These are phyloP conservation scores for Globisporangium nodosum DNA, from an alignment of 352 stramenopile genomes.

Conservation along the genomic window DNA sequence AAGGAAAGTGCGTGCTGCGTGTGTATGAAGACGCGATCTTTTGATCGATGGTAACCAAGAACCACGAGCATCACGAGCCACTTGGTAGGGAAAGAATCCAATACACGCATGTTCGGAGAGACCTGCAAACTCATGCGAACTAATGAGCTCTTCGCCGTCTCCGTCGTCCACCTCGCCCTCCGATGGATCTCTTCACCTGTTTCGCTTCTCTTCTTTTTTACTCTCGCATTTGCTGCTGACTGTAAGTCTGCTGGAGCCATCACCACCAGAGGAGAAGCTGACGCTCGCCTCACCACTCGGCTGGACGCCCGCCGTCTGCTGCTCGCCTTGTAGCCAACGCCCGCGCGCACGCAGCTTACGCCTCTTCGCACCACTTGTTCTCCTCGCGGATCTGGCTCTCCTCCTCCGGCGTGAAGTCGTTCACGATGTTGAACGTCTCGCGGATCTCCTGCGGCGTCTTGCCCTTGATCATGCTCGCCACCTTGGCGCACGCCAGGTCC, in stretches of 20 bases:
- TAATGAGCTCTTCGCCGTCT: no score
- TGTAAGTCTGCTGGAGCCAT: neutral
- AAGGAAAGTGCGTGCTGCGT: neutral
- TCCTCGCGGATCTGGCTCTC: slow-evolving; percentile 99
- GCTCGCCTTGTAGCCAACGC: neutral
- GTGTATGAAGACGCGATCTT: neutral
- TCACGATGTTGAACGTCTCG: slow-evolving; percentile 99
- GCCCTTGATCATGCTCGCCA: slow-evolving; percentile 91
- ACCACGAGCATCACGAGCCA: no score
- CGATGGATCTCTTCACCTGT: neutral
- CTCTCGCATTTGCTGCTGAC: neutral
- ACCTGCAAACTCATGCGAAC: no score
- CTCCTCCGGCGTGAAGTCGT: slow-evolving; percentile 99
- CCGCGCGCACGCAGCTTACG: slow-evolving; percentile 45
- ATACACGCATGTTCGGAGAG: no score
- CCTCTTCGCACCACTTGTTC: slow-evolving; percentile 99
- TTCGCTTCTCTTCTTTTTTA: neutral
- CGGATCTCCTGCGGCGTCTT: slow-evolving; percentile 99
- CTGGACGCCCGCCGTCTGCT: neutral
- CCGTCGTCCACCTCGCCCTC: neutral
- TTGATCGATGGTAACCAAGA: no score
- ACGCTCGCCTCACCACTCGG: neutral
- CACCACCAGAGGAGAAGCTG: no score
- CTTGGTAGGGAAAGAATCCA: no score
- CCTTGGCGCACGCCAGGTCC: slow-evolving; percentile 90